Evolutionary conservation across 371 early-diverging fungal species (phyloP), one percentile per base, ranked within the genome.

Genomic region (Astathelohania contejeani): DNA sequence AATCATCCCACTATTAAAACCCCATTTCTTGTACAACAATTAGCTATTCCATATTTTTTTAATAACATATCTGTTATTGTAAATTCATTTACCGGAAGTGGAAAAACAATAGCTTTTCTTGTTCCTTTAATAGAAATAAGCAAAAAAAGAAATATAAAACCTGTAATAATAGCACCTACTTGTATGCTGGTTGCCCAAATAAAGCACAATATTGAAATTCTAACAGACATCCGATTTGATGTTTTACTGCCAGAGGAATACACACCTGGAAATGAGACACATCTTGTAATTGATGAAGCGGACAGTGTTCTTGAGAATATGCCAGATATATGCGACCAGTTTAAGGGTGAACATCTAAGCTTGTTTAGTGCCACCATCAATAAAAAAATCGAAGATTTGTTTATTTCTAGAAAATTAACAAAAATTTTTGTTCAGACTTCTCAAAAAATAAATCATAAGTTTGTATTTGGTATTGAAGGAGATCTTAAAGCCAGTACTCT

Each of bases 41-140:
- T 46, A 24, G 49, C 56, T 22, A 62, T 72, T 35, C 68, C 66
- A 12, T 28, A 43, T 23, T 44, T 62, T 12, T 10, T 72, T 2
- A 56, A 63, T 32, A 53, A 47, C 12, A 61, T 37, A 14, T 61
- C 67, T 53, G 29, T 65, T 24, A 43, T 69, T 20, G 70, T 69
- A 1, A 60, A 66, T 18, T 52, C 66, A 26, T 58, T 52, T 19
- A 73, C 70, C 2, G n/a, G n/a, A n/a, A n/a, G n/a, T n/a, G n/a
- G n/a, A n/a, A 73, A 73, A 42, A 73, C 70, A 27, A 54, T 70
- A 4, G 19, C 51, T 3, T 70, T 64, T 62, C 29, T 63, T 9
- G n/a, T 73, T 6, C 73, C 73, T 25, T 54, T 70, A 26, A 32
- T 65, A 22, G 55, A 71, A 27, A 47, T 39, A 49, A 42, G 20